Conservation (phyloP, 73 alveolate genomes). For the Halteria grandinella region DNA sequence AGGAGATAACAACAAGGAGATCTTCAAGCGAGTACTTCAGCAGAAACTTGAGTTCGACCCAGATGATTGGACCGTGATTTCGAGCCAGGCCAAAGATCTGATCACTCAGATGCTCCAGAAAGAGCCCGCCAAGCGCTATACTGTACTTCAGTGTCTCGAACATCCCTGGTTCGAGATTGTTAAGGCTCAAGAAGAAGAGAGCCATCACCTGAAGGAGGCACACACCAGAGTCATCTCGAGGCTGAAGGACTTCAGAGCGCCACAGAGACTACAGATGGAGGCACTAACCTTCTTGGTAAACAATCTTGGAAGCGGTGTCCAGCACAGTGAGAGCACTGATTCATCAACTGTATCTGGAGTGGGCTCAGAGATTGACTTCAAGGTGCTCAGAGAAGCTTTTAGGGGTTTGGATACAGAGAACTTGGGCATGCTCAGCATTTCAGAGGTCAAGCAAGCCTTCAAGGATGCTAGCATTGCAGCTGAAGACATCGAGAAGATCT, state of each 20-base stretch:
- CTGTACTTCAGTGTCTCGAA: slow-evolving; percentile 8
- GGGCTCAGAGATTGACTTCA: slow-evolving; percentile 52
- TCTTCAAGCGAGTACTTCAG: slow-evolving; percentile 68
- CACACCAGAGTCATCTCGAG: slow-evolving; percentile 6
- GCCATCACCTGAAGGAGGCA: background rate
- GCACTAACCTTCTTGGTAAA: too few relatives aligned
- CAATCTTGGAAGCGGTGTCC: too few relatives aligned
- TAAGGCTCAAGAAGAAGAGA: too few relatives aligned
- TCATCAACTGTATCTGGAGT: too few relatives aligned
- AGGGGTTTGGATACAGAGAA: slow-evolving; percentile 14
- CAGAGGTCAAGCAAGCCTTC: slow-evolving; percentile 49
- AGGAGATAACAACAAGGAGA: slow-evolving; percentile 78
- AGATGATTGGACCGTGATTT: slow-evolving; percentile 59
- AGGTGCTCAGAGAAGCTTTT: slow-evolving; percentile 8
- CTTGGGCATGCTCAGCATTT: background rate
- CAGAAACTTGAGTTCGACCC: slow-evolving; percentile 65
- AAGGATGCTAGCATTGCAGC: slow-evolving; percentile 27
- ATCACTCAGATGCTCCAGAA: slow-evolving; percentile 45
- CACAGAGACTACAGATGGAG: background rate
- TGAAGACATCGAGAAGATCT: slow-evolving; percentile 6
- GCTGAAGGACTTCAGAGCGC: slow-evolving; percentile 19
- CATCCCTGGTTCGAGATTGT: slow-evolving; percentile 50
- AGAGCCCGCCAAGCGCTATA: slow-evolving; percentile 38
- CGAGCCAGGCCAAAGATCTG: slow-evolving; percentile 73
- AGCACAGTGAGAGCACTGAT: too few relatives aligned